Evolutionary conservation across 2,329 filamentous ascomycete genomes (phyloP), one percentile per base, ranked within the genome.

Genomic region (Emergomyces africanus): DNA sequence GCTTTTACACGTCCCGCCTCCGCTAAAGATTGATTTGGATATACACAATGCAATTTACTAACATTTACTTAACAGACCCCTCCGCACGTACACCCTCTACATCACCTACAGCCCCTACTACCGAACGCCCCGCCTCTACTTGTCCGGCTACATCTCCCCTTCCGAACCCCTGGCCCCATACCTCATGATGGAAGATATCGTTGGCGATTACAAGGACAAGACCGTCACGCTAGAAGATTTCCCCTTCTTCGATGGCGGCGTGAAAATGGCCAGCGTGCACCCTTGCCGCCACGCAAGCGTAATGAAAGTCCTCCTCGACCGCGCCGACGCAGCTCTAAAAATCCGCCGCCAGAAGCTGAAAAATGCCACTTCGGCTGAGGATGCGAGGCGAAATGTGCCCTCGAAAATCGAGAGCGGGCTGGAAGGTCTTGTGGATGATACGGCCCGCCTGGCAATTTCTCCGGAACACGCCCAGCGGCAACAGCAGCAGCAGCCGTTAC

Each of bases 51-150:
- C 44, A 44, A 9, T 20, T 23, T 30, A n/a, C 25, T 55, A 44
- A 55, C 54, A 35, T 28, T 57, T 39, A 55, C 10, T 49, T 68
- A 58, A 57, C 64, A 95, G 89, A 60, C 86, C 88, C 58, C 82
- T 89, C 57, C 88, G 94, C 66, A 95, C 89, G n/a, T 99, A 99
- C 74, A 96, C 88, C 50, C 86, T 99, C 65, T 99, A 99, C 80
- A 97, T 99, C 69, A 94, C 90, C 76, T 99, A 99, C 77, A 89
- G 91, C 4, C 88, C 91, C 42, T 96, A 95, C 79, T 99, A 97
- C 77, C 88, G 90, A 66, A 97, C 94, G 3, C 94, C 94, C 0
- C 89, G 94, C 39, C 83, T 97, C 68, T 99, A 96, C 74, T 84
- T 99, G 54, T 95, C 90, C 0, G 94, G 94, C 67, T 97, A 97